Base-by-base conservation (phyloP, 1,284 basidiomycete genomes). In the Bjerkandera adusta region DNA sequence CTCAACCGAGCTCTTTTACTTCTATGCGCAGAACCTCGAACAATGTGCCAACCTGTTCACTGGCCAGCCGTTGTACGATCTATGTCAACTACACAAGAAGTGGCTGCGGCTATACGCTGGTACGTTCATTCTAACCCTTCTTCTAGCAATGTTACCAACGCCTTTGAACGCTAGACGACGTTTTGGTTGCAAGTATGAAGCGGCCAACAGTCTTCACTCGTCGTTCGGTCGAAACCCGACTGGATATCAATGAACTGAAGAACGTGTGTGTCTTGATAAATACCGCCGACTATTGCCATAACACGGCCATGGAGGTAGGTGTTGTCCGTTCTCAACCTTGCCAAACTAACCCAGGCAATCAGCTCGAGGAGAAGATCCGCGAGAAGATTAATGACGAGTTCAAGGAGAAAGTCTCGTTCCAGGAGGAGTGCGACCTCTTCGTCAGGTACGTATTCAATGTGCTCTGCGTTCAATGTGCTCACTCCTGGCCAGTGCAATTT, bases 231-330 rank as follows among this genome's bases (percentile, higher is more conserved):
- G 94, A 97, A 43, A 78, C 81, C 1, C 77, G 86, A n/a, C 77
- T 81, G 26, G 92, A 93, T 60, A 53, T 79, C 4, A 72, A 74
- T 10, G 85, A 93, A 50, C 65, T 97, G 27, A 85, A 83, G 55
- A 90, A 88, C 52, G 83, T 89, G 1, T 93, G 90, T 59, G 71
- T 92, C 15, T 71, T 97, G 18, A 84, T 99, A 61, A 99, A 99
- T 62, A 99, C 97, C 0, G 95, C 95, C 2, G 96, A 99, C 60
- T 99, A 99, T 66, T 99, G 97, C 64, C 88, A 93, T 57, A 86
- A 82, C 3, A 99, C 96, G 1, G 89, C 93, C 1, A 63, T 82
- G 16, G 93, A 97, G 76, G 91, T 85, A 56, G 16, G 68, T 36
- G 30, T 21, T n/a, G n/a, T n/a, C n/a, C n/a, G n/a, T n/a, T n/a